Conservation (phyloP, 108 stramenopile species). For the Seminavis robusta region DNA sequence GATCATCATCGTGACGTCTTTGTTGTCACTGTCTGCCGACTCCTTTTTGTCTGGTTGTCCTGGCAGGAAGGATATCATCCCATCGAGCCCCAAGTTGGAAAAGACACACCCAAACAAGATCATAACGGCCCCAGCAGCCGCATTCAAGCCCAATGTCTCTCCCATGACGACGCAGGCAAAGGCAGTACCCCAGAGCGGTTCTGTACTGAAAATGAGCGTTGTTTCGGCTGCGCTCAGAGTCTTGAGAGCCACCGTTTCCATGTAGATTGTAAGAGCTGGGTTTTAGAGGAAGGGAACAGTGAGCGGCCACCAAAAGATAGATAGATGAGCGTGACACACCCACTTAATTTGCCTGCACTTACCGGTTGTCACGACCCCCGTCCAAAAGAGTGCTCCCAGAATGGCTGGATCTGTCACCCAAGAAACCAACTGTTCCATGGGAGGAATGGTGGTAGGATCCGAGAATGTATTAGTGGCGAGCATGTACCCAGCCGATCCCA, state of each 20-base stretch:
- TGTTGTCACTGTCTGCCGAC: too few species aligned
- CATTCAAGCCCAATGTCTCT: constrained; percentile 68
- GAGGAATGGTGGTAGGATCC: constrained; percentile 12
- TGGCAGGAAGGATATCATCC: too few species aligned
- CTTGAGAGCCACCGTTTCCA: constrained; percentile 86
- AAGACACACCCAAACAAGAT: constrained; percentile 64
- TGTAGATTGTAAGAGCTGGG: constrained; percentile 84
- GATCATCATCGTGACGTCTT: too few species aligned
- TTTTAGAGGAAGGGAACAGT: too few species aligned
- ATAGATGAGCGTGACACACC: too few species aligned
- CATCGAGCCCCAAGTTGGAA: constrained; percentile 49
- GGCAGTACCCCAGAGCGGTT: constrained; percentile 85
- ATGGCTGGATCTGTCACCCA: constrained; percentile 60
- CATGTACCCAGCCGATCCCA: constrained; percentile 41
- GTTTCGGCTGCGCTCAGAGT: constrained; percentile 87
- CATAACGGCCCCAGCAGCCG: constrained; percentile 51
- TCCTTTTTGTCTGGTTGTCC: too few species aligned
- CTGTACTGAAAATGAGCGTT: constrained; percentile 87
- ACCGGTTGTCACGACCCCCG: constrained; percentile 85
- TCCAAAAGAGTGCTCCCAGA: constrained; percentile 74
- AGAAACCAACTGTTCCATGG: constrained; percentile 7
- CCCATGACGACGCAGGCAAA: constrained; percentile 79
- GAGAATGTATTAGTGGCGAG: constrained; percentile 23
- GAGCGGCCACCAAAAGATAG: too few species aligned
- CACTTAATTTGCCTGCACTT: too few species aligned